Base-by-base conservation (phyloP, 1,284 basidiomycete species). In the Rhodotorula sp. region DNA sequence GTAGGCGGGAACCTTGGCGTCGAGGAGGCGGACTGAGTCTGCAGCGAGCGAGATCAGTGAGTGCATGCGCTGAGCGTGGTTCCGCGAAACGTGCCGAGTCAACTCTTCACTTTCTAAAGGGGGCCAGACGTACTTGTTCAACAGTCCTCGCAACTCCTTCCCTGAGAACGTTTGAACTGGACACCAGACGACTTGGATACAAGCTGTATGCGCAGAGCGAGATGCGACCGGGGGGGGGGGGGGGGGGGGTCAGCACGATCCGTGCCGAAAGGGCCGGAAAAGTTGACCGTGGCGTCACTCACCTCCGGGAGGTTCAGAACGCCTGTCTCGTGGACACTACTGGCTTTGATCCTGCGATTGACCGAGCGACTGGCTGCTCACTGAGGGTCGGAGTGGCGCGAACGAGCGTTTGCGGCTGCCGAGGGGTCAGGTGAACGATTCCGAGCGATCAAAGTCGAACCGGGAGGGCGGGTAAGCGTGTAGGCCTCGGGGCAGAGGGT, bases 271-370 rank as follows among this genome's bases (percentile, higher is more conserved):
- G 6, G 37, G 37, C 37, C 37, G 37, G 37, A 37, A 37, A 37
- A n/a, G 24, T 26, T 14, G 26, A 15, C 10, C 6, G 24, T 26
- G 8, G 22, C 51, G 51, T 4, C 7, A 37, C 55, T 33, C 55
- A 56, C 55, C 55, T 56, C 55, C 55, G 55, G 55, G 53, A 51
- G 49, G 53, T 54, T 54, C 53, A 54, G 53, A 54, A 54, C 53
- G 53, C 53, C 53, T 54, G 53, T 54, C 53, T 54, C 53, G 53
- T 54, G 53, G 53, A 29, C n/a, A 26, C 53, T 54, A 54, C 53
- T 54, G 49, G 53, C n/a, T 26, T 26, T 17, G 17, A 26, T 54
- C 53, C 53, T 54, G 24, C n/a, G 53, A 29, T 26, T 54, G 53
- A 54, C 29, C 24, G 26, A 54, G 26, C 53, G 53, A 26, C n/a